Conservation (phyloP, 495 filamentous ascomycete genomes). For the Xylaria telfairii region DNA sequence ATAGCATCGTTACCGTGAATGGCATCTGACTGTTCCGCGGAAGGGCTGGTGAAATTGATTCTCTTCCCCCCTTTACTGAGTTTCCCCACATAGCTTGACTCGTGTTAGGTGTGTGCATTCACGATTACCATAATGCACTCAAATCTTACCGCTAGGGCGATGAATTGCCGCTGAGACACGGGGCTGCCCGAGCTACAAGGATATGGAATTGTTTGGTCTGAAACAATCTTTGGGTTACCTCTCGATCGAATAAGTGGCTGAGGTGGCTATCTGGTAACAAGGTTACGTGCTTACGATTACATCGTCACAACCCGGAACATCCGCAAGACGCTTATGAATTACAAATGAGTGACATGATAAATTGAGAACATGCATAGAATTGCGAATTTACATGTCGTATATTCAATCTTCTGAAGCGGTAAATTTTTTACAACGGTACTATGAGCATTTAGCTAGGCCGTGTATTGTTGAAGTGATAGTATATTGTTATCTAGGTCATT, state of each 20-base stretch:
- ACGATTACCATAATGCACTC: constrained; percentile 18
- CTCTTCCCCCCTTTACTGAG: neutral
- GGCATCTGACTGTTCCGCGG: neutral
- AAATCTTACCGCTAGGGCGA: constrained; percentile 7
- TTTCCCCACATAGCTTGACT: constrained; percentile 18
- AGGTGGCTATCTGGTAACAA: neutral
- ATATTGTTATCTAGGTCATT: constrained; percentile 17
- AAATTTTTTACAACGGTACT: neutral
- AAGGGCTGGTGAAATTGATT: neutral
- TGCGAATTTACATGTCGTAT: neutral
- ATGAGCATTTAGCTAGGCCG: neutral
- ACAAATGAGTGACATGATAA: constrained; percentile 2
- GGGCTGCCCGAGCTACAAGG: constrained; percentile 18
- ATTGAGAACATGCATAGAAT: neutral
- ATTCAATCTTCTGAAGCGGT: neutral
- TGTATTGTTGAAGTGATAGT: constrained; percentile 6
- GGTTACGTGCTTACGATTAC: neutral
- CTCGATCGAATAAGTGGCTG: constrained; percentile 7
- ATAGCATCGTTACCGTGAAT: neutral
- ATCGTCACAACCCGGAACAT: neutral
- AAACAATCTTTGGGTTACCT: neutral
- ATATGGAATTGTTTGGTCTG: neutral
- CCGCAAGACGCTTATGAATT: neutral
- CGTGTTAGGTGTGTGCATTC: neutral
- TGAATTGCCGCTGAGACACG: constrained; percentile 13